Evolutionary conservation across 2,329 filamentous ascomycete genomes (phyloP).

Genomic region (Trichoderma breve): DNA sequence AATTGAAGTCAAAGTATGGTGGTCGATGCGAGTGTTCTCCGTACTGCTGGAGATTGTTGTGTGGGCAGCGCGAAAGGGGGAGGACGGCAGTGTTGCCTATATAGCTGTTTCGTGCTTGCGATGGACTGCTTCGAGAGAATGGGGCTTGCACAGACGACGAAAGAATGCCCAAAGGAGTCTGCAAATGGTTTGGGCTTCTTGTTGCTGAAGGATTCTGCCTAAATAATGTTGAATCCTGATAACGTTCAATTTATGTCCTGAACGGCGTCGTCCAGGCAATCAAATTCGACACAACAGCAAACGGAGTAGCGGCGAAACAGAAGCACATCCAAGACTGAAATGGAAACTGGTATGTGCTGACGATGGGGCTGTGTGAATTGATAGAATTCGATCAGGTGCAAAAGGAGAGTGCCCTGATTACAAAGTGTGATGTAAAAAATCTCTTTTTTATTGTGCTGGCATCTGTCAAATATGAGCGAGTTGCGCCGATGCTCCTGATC

Average conservation of each 20-base stretch:
- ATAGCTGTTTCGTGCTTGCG: neutral
- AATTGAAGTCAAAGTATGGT: neutral
- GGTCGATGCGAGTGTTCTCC: neutral
- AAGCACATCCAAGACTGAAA: neutral
- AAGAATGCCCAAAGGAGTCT: neutral
- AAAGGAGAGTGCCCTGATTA: neutral
- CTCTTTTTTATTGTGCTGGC: neutral
- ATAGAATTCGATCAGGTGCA: neutral
- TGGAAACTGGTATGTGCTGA: neutral
- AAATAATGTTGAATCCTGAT: neutral
- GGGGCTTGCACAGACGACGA: neutral
- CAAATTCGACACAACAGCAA: neutral
- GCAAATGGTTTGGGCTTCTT: neutral
- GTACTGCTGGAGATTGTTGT: neutral
- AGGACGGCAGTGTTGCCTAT: neutral
- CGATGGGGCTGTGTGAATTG: neutral
- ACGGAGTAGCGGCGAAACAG: neutral
- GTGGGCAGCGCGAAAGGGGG: neutral
- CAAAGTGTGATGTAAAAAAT: neutral
- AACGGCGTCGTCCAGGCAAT: neutral
- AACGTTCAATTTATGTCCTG: neutral
- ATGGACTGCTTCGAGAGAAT: neutral
- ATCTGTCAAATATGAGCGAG: neutral
- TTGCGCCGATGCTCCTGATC: constrained; percentile 10
- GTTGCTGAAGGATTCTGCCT: neutral